Evolutionary conservation across 1,139 yeast species (phyloP), one percentile per base, ranked within the genome.

Genomic region (Debaryomyces udenii): DNA sequence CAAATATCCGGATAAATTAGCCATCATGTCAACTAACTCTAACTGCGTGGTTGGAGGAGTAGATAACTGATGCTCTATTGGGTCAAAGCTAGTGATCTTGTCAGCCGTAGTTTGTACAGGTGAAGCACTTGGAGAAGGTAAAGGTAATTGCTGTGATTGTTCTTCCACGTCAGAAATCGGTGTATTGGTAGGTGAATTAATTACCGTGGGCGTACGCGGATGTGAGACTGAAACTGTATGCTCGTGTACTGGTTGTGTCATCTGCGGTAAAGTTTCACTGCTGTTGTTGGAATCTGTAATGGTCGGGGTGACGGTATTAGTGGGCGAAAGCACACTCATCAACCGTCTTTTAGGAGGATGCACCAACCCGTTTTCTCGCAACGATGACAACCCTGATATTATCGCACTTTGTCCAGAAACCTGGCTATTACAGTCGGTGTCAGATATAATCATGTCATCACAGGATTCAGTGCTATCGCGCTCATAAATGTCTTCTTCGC

Each of bases 111-210:
- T 58, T 46, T 76, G 83, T 5, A 72, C 74, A 0, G 87, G 87
- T 1, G 86, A 80, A 1, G 87, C 88, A 52, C 83, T 78, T 0
- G 88, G 88, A 4, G 86, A 81, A 0, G 87, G 87, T 23, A 81
- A 64, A 0, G 86, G 86, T 14, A 78, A 63, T 44, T 72, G 80
- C 40, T 66, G 74, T 2, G 66, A 61, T 28, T 55, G 62, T 13
- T 66, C 70, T 32, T 67, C 73, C 14, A 63, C 53, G 39, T 70
- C 76, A 7, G 72, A 64, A 3, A 67, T 53, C 0, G 76, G 75
- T 6, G 74, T 65, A 35, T 59, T 66, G 0, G 70, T 53, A 9
- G 69, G 70, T 2, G 70, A 63, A 39, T 62, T 62, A 34, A 62
- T 51, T 3, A 55, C 64, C 16, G 55, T 58, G 1, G 72, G 68